Evolutionary conservation across 225 moss, liverwort and hornwort genomes (phyloP), one percentile per base, ranked within the genome.

Genomic region (Physcomitrium patens): DNA sequence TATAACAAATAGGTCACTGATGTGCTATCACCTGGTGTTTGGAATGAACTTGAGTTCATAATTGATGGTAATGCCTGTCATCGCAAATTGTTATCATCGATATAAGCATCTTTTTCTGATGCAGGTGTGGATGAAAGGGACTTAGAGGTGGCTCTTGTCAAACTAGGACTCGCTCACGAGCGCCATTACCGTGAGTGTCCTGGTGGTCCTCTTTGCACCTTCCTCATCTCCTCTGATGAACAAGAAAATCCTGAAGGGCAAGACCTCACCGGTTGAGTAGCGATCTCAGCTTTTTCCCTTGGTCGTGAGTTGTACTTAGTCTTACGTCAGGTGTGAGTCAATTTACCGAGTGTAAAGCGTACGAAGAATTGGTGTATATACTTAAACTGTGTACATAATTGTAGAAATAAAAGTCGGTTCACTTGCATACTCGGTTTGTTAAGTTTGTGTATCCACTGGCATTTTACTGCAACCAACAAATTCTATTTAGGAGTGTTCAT

Each of bases 71-170:
- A 37, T 37, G 31, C 31, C 31, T 37, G 31, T 37, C 5, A 37
- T 37, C 7, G 31, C 31, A 37, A 1, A 24, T 24, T 37, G 31
- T 37, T 37, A 7, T 37, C 31, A 66, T 72, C 49, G 51, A 66
- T 59, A 2, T 57, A 24, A 50, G 49, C 44, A 49, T 45, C 19
- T 45, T 14, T 16, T 19, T 60, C 16, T 23, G 48, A 24, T 71
- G 18, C 61, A 80, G 86, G 67, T 14, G 65, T 74, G 65, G 83
- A 86, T 59, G 73, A 71, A 63, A 79, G 83, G 65, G 80, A 86
- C 73, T 27, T 82, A 48, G 83, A 86, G 66, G 82, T 80, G 64
- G 79, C 80, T 20, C 74, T 86, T 18, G 82, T 82, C 10, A 79
- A 80, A 57, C 42, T 82, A 17, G 82, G 86, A 11, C 69, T 77